A percentile compares a stretch with the other conserved stretches of the same genome.
Evolutionary conservation across 1,284 basidiomycete species (phyloP).

Genomic region (Golubevia pallescens): DNA sequence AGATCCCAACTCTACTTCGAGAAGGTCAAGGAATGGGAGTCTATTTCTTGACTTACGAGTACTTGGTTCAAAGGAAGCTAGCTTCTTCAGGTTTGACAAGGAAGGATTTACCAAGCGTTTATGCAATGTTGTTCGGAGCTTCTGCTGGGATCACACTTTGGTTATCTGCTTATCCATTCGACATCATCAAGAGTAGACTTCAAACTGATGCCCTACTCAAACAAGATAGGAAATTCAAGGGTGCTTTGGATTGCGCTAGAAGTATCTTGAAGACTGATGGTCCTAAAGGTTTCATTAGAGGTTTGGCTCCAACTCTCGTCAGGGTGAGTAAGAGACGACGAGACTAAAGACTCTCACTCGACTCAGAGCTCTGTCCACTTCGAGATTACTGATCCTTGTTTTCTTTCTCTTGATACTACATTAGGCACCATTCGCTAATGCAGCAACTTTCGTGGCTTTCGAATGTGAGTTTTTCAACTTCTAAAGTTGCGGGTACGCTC

Average conservation of each 20-base stretch:
- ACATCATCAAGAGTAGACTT: conserved; percentile 86
- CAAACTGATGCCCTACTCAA: conserved; percentile 78
- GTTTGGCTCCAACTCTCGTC: conserved; percentile 87
- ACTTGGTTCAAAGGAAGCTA: conserved; percentile 81
- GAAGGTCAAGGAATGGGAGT: conserved; percentile 70
- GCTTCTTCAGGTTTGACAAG: conserved; percentile 48
- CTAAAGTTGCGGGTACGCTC: not conserved
- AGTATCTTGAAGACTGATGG: conserved; percentile 84
- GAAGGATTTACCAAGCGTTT: conserved; percentile 31
- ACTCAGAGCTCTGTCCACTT: too few relatives aligned
- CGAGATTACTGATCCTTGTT: too few relatives aligned
- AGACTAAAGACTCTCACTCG: too few relatives aligned
- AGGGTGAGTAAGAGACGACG: too few relatives aligned
- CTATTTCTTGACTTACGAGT: conserved; percentile 93
- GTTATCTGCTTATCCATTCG: conserved; percentile 39
- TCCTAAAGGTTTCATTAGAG: conserved; percentile 82
- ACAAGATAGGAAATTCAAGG: conserved; percentile 73
- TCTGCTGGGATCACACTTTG: conserved; percentile 65
- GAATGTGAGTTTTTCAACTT: conserved; percentile 21
- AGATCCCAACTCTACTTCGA: conserved; percentile 84
- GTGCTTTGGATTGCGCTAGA: conserved; percentile 79
- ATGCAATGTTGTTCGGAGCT: conserved; percentile 52
- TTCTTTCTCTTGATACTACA: too few relatives aligned
- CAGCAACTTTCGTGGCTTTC: conserved; percentile 58
- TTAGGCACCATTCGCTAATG: conserved; percentile 56